Evolutionary conservation across 2,329 filamentous ascomycete species (phyloP).

Genomic region (Colletotrichum agaves): DNA sequence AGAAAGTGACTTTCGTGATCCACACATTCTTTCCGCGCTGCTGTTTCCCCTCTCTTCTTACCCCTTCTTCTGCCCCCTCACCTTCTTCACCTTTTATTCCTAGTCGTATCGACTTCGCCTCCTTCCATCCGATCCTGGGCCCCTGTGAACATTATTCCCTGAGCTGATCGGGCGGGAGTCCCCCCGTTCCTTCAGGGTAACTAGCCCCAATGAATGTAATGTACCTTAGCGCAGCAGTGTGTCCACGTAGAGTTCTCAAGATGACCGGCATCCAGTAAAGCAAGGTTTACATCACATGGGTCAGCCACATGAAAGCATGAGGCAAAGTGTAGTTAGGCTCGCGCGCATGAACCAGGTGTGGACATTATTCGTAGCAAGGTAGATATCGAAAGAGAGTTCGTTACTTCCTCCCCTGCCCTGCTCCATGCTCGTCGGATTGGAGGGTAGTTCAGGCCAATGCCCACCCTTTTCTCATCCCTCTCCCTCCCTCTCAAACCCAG

Average conservation of each 20-base stretch:
- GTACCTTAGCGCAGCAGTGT: too few species aligned
- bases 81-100: not conserved
- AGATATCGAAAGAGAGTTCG: slow-evolving; percentile 1
- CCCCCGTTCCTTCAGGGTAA: not conserved
- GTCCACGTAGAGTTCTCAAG: too few species aligned
- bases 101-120: not conserved
- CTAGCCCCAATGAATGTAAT: too few species aligned
- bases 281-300: slow-evolving; percentile 14
- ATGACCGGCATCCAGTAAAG: not conserved
- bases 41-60: not conserved
- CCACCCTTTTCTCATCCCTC: not conserved
- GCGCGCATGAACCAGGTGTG: slow-evolving; percentile 19
- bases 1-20: not conserved
- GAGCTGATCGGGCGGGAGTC: slow-evolving; percentile 16
- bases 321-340: not conserved
- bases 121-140: not conserved
- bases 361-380: slow-evolving; percentile 20
- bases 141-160: slow-evolving; percentile 14
- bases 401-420: not conserved
- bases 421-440: not conserved
- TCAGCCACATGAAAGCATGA: too few species aligned
- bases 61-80: not conserved
- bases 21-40: not conserved
- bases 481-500: not conserved
- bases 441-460: not conserved